A percentile compares a stretch with the other conserved stretches of the same genome.
Evolutionary conservation across 2,329 filamentous ascomycete genomes (phyloP).

Genomic region (Pseudofabraea citricarpa): DNA sequence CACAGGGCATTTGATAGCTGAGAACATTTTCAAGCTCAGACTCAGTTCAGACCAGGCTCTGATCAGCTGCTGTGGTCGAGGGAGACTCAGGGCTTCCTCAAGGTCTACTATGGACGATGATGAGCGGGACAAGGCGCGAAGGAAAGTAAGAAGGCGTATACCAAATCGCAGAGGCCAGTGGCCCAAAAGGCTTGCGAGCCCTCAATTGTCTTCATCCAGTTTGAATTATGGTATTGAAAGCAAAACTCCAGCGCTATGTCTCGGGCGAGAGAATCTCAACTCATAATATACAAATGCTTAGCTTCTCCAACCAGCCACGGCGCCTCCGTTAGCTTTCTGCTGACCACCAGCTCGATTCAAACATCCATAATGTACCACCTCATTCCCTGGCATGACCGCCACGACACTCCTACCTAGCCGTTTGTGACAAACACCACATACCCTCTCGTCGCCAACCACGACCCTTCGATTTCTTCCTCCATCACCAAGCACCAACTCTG

Average conservation of each 20-base stretch:
- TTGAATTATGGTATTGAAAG: not conserved
- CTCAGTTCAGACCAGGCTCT: no score
- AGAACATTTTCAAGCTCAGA: no score
- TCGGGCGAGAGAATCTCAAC: constrained; percentile 3
- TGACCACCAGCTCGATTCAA: constrained; percentile 43
- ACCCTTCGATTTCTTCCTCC: constrained; percentile 63
- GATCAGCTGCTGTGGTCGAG: no score
- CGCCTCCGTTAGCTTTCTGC: constrained; percentile 15
- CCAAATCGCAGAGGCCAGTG: not conserved
- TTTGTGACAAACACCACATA: constrained; percentile 92
- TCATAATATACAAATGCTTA: constrained; percentile 8
- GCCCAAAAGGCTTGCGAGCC: not conserved
- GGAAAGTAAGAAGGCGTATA: no score
- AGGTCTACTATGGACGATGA: no score
- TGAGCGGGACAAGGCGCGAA: no score
- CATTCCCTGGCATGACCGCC: constrained; percentile 79
- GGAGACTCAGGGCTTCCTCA: no score
- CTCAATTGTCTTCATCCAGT: not conserved
- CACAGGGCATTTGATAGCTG: no score
- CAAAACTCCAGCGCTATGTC: constrained; percentile 19
- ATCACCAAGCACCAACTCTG: constrained; percentile 68
- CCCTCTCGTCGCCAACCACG: constrained; percentile 78
- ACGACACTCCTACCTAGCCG: constrained; percentile 87
- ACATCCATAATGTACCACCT: constrained; percentile 79
- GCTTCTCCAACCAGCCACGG: constrained; percentile 13